Percentiles rank a stretch among this genome's conserved stretches.
Evolutionary conservation across 2,329 filamentous ascomycete species (phyloP).

Genomic region (Colletotrichum plurivorum): DNA sequence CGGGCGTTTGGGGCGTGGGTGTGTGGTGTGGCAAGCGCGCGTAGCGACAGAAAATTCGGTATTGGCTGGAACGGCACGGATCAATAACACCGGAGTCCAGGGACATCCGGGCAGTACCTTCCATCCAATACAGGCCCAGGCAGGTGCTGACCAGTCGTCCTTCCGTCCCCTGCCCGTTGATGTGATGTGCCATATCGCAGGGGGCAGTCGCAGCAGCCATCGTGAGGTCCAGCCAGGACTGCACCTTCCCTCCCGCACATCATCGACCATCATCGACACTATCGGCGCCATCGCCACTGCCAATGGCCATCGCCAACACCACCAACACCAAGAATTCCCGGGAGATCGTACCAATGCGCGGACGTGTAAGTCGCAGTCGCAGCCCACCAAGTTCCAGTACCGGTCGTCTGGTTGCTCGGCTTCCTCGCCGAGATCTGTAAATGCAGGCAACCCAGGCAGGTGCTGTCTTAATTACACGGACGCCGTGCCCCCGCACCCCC

Average conservation of each 20-base stretch:
- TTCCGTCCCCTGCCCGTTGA: too few species aligned
- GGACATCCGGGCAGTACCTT: not conserved
- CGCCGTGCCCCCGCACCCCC: slow-evolving; percentile 1
- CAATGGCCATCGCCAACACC: not conserved
- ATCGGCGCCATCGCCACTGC: not conserved
- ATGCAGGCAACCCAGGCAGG: slow-evolving; percentile 24
- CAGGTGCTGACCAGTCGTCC: too few species aligned
- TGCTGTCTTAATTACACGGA: not conserved
- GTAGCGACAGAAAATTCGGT: slow-evolving; percentile 25
- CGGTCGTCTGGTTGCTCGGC: slow-evolving; percentile 8
- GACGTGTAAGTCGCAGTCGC: not conserved
- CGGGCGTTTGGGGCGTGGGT: not conserved
- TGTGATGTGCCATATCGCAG: not conserved
- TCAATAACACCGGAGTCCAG: not conserved
- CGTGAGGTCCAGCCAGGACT: not conserved
- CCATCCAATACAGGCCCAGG: not conserved
- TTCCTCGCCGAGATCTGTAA: slow-evolving; percentile 29
- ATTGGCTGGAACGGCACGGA: not conserved
- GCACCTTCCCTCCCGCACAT: not conserved
- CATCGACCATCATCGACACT: not conserved
- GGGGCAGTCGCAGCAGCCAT: not conserved
- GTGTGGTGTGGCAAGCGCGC: slow-evolving; percentile 33
- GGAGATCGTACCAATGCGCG: too few species aligned
- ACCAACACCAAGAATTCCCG: not conserved
- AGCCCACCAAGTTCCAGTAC: slow-evolving; percentile 5